A percentile compares a stretch with the other conserved stretches of the same genome.
Evolutionary conservation across 179 eudicot genomes (phyloP).

Genomic region (Sideroxylon spinosum): DNA sequence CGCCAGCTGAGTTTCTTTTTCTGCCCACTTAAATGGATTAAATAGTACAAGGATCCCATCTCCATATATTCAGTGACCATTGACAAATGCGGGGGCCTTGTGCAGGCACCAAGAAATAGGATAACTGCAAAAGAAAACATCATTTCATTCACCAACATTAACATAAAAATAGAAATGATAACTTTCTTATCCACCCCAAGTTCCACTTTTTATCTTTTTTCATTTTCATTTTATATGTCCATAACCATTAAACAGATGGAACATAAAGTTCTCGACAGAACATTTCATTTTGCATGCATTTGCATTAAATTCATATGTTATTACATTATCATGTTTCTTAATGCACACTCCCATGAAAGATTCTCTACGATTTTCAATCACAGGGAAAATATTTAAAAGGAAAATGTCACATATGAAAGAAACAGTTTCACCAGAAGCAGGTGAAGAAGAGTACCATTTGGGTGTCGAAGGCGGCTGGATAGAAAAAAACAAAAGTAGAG

Average conservation of each 20-base stretch:
- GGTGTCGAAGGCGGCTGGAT: slow-evolving; percentile 96
- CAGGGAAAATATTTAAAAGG: slow-evolving; percentile 5
- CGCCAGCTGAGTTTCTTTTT: slow-evolving; percentile 97
- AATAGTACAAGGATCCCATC: slow-evolving; percentile 89
- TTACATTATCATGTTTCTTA: not conserved
- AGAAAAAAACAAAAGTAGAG: slow-evolving; percentile 9
- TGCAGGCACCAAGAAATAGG: slow-evolving; percentile 97
- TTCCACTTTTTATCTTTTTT: no score
- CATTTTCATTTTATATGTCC: not conserved
- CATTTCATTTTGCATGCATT: not conserved
- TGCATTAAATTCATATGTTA: not conserved
- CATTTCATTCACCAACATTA: slow-evolving; percentile 1
- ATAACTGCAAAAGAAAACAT: slow-evolving; percentile 58
- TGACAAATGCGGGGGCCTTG: slow-evolving; percentile 85
- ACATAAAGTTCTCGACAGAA: not conserved
- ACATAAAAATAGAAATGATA: not conserved
- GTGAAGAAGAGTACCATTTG: slow-evolving; percentile 68
- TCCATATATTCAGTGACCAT: slow-evolving; percentile 99
- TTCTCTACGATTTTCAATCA: not conserved
- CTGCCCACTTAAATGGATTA: slow-evolving; percentile 94
- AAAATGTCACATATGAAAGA: not conserved
- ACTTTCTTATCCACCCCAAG: no score
- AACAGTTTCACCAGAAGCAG: slow-evolving; percentile 9
- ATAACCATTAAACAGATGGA: not conserved
- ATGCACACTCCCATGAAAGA: not conserved